Evolutionary conservation across 495 filamentous ascomycete species (phyloP).

Genomic region (Penicillium cosmopolitanum): DNA sequence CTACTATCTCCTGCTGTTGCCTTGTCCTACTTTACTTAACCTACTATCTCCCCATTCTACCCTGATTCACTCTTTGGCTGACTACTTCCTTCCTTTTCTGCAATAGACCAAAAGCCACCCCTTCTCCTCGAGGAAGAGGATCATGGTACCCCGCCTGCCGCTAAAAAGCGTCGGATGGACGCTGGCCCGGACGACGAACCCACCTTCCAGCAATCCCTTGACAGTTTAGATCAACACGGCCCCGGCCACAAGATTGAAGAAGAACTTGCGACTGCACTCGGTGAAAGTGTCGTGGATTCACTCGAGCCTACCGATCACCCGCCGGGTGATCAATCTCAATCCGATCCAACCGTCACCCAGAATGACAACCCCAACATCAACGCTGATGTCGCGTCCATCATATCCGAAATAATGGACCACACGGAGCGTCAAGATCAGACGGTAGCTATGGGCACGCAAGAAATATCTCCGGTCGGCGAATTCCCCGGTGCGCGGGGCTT

Average conservation of each 20-base stretch:
- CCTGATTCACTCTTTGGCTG: neutral
- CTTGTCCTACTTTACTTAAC: neutral
- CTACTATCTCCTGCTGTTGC: conserved; percentile 4
- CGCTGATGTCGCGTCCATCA: conserved; percentile 42
- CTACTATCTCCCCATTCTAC: neutral
- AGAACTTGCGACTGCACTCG: conserved; percentile 45
- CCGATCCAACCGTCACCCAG: conserved; percentile 22
- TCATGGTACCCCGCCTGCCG: conserved; percentile 39
- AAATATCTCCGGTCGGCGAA: conserved; percentile 33
- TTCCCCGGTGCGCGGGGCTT: conserved; percentile 41
- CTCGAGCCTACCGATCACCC: conserved; percentile 27
- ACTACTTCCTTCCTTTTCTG: neutral
- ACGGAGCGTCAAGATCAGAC: conserved; percentile 52
- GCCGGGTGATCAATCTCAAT: conserved; percentile 23
- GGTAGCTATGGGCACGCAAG: conserved; percentile 43
- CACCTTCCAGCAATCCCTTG: conserved; percentile 20
- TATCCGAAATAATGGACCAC: conserved; percentile 52
- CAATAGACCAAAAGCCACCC: conserved; percentile 33
- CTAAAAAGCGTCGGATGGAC: conserved; percentile 49
- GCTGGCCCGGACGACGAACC: conserved; percentile 33
- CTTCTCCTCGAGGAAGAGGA: conserved; percentile 43
- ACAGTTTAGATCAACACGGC: conserved; percentile 28
- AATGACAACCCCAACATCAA: conserved; percentile 31
- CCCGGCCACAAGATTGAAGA: conserved; percentile 48
- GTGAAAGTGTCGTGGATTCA: conserved; percentile 34